These are phyloP conservation scores for Boehmeria nivea DNA, from an alignment of 306 rosid species.

Conservation along the genomic window DNA sequence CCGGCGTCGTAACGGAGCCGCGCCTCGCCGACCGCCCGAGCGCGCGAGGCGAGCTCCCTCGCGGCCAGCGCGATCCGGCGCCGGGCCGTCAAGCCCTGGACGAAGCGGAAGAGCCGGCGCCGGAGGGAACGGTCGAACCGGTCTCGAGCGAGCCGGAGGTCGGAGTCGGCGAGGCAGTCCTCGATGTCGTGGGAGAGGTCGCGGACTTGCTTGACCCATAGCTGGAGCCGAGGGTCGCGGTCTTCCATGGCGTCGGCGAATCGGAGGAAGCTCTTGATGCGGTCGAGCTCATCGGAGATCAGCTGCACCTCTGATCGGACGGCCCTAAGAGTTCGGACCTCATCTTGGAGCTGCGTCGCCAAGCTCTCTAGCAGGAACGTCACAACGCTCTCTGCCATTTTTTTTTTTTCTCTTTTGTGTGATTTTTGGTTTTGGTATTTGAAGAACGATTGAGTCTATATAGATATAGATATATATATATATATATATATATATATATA, in stretches of 20 bases:
- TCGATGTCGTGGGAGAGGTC: conserved; percentile 28
- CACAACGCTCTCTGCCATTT: conserved; percentile 51
- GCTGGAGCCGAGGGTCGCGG: conserved; percentile 7
- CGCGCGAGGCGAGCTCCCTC: conserved; percentile 7
- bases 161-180: conserved; percentile 31
- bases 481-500: too few species aligned
- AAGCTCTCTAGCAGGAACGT: conserved; percentile 31
- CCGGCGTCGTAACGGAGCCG: background rate
- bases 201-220: conserved; percentile 25
- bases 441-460: too few species aligned
- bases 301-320: conserved; percentile 16
- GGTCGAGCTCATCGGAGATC: conserved; percentile 12
- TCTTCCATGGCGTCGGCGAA: conserved; percentile 28
- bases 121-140: background rate
- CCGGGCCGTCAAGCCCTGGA: conserved; percentile 4
- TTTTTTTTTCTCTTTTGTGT: too few species aligned
- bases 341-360: conserved; percentile 23
- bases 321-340: conserved; percentile 30
- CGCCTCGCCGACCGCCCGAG: background rate
- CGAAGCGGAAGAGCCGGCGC: conserved; percentile 2
- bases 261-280: conserved; percentile 21
- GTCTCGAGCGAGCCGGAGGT: background rate
- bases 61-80: conserved; percentile 4
- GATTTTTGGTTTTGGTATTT: background rate
- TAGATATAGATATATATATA: too few species aligned